Evolutionary conservation across 2,329 filamentous ascomycete genomes (phyloP).

Genomic region (Apiospora aurea): DNA sequence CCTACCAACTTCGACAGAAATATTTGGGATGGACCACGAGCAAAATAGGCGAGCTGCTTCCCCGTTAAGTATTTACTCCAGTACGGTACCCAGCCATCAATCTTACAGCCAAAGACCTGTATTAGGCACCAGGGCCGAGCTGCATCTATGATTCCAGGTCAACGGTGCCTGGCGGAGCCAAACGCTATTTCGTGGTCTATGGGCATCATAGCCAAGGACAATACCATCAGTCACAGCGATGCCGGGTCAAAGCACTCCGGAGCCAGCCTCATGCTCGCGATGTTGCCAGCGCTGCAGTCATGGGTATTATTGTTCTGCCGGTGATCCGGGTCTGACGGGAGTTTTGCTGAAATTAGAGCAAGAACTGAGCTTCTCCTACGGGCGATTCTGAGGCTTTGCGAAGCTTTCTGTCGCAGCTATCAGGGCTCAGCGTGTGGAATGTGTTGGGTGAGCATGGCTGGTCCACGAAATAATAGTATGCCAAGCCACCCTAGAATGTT

Average conservation of each 20-base stretch:
- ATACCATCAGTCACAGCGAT: neutral
- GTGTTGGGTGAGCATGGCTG: neutral
- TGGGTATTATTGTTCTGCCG: neutral
- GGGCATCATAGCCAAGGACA: neutral
- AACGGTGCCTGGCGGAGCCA: neutral
- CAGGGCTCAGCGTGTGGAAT: neutral
- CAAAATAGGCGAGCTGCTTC: neutral
- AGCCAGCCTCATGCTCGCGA: neutral
- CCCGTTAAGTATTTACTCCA: neutral
- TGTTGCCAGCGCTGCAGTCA: neutral
- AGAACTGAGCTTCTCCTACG: neutral
- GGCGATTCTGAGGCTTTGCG: neutral
- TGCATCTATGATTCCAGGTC: neutral
- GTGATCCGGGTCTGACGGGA: neutral
- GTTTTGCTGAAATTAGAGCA: neutral
- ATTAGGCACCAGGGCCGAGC: neutral
- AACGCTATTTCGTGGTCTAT: constrained; percentile 8
- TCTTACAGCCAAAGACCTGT: no score
- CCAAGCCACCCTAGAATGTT: constrained; percentile 1
- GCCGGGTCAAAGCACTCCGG: neutral
- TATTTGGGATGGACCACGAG: neutral
- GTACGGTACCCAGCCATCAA: neutral
- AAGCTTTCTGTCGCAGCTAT: constrained; percentile 1
- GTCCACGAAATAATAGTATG: neutral
- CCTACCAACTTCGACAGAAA: neutral